A percentile compares a stretch with the other conserved stretches of the same genome.
phyloP scores from a whole-genome alignment of 2,329 filamentous ascomycete genomes.

The Venturia oleaginea region DNA sequence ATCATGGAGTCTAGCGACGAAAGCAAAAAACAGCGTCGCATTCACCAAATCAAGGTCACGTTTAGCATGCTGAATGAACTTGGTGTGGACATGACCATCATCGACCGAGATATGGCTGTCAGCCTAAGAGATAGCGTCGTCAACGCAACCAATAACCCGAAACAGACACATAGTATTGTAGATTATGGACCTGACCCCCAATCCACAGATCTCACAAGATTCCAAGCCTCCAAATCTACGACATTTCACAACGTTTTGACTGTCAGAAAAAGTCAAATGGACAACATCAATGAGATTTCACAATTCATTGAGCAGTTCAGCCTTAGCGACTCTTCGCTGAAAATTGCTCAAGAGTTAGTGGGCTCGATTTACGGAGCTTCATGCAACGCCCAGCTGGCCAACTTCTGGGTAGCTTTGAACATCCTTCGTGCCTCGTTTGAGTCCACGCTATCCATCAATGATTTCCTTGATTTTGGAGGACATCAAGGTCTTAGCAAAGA shows the following conservation, averaged over 20 bases:
- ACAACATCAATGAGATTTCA: conserved; percentile 54
- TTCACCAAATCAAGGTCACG: conserved; percentile 68
- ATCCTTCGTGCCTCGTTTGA: conserved; percentile 37
- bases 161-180: neutral
- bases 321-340: conserved; percentile 32
- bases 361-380: conserved; percentile 50
- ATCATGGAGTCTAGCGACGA: conserved; percentile 81
- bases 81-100: conserved; percentile 53
- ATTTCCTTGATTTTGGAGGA: conserved; percentile 51
- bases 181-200: neutral
- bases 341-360: conserved; percentile 56
- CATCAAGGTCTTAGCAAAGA: conserved; percentile 19
- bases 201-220: neutral
- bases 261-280: conserved; percentile 53
- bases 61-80: conserved; percentile 57
- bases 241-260: conserved; percentile 52
- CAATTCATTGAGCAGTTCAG: conserved; percentile 49
- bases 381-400: conserved; percentile 53
- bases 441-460: conserved; percentile 39
- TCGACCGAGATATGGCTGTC: conserved; percentile 58
- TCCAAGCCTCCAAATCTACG: conserved; percentile 18
- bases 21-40: conserved; percentile 58
- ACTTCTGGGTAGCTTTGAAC: conserved; percentile 73
- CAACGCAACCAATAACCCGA: conserved; percentile 32
- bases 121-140: conserved; percentile 67